Base-by-base conservation (phyloP, 345 rosid genomes). In the Hibiscus syriacus region DNA sequence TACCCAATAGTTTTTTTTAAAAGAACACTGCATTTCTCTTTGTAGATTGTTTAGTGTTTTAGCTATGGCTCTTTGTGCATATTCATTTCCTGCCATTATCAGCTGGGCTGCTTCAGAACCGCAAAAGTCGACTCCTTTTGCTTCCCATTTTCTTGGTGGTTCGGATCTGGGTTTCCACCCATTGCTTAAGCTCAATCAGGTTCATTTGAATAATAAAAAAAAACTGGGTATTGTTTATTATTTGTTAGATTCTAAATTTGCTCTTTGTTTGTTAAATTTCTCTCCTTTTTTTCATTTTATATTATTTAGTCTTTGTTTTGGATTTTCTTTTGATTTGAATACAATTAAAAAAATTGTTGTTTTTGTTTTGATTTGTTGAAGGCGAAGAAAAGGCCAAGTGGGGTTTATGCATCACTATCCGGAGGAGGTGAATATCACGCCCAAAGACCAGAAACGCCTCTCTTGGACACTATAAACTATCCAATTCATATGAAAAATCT, bases 401-500 rank as follows among this genome's bases (percentile, higher is more conserved):
- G 80, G 74, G 74, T 87, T 73, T 70, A 53, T 76, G 96, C 96
- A 71, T 84, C 97, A 73, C 87, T 93, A 67, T 78, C 92, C 45
- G 97, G 87, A 64, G 78, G 76, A 22, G 88, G 80, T 49, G 96
- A 88, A 54, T 93, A 84, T 70, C 77, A 87, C 50, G 75, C 98
- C 17, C 84, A 80, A 64, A 88, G 82, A 68, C 98, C 92, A 63
- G 87, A 90, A 62, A 93, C 98, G 4, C 98, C 97, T 73, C 90
- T 93, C 36, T 73, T 93, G 77, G 97, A 93, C 84, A 90, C 97
- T 68, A 76, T 93, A 29, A 93, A 90, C 74, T 88, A 83, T 67
- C 98, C 97, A 71, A 86, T 90, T 78, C 98, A 90, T 73, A 87
- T 93, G 98, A 93, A 93, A 70, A 93, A 90, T 82, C 89, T 93